Evolutionary conservation across 2,329 filamentous ascomycete species (phyloP).

Genomic region (Colletotrichum higginsianum): DNA sequence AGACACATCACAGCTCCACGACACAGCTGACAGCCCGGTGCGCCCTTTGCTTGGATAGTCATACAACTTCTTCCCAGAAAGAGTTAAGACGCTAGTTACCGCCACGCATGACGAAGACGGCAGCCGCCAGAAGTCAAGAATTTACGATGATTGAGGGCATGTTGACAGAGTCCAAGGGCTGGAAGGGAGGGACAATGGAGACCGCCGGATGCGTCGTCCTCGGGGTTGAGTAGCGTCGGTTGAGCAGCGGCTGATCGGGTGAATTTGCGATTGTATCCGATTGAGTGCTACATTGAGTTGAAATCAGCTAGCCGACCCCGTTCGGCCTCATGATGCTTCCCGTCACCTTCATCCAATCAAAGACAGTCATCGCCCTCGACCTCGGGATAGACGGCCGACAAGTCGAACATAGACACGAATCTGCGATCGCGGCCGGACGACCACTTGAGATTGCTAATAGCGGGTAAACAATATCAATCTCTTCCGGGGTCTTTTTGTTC

Average conservation of each 20-base stretch:
- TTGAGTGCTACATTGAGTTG: not conserved
- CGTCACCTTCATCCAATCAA: not conserved
- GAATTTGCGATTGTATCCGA: not conserved
- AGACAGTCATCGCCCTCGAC: not conserved
- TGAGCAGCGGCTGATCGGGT: not conserved
- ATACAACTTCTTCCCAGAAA: not conserved
- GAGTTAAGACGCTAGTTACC: not conserved
- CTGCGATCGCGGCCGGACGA: not conserved
- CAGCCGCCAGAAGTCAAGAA: not conserved
- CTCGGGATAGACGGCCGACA: not conserved
- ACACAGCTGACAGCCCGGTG: no score
- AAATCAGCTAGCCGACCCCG: not conserved
- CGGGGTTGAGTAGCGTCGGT: not conserved
- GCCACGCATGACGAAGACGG: no score
- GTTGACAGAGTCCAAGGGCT: not conserved
- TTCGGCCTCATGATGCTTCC: not conserved
- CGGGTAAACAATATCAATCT: not conserved
- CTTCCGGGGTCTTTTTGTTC: not conserved
- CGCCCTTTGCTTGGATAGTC: not conserved
- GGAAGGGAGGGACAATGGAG: not conserved
- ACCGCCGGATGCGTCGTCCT: slow-evolving; percentile 2
- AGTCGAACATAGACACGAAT: not conserved
- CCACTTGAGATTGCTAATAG: not conserved
- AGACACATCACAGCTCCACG: no score
- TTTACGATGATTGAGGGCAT: no score